Evolutionary conservation across 495 filamentous ascomycete genomes (phyloP), one percentile per base, ranked within the genome.

Genomic region (Podospora appendiculata): DNA sequence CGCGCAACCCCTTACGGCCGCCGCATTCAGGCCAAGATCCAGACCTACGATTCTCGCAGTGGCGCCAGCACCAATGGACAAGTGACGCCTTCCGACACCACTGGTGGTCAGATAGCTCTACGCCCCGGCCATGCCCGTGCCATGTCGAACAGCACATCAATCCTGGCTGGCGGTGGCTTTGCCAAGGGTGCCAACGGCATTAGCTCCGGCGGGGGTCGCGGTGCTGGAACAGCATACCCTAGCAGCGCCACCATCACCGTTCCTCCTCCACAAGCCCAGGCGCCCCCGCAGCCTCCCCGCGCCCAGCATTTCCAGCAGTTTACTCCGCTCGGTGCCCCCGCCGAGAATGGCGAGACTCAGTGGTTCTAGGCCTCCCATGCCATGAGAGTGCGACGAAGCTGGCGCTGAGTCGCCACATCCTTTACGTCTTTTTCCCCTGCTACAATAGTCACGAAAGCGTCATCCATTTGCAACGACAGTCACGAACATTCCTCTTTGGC

Each of bases 1-100:
- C 86, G 90, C 40, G 79, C 85, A 50, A 95, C 89, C 32, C 93
- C 93, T 7, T 91, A 96, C 63, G 93, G 93, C 32, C 90, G 92
- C 53, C 88, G 93, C 47, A 93, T 96, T 56, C 83, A 85, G 56
- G 83, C 83, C 53, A 98, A 96, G 74, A 87, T 98, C 39, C 71
- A 71, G 44, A 60, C 72, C 12, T 64, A 69, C 38, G 74, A 78
- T 40, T 47, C 47, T n/a, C 73, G 71, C 10, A 58, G 48, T 32
- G 58, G 54, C 44, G 48, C 50, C 19, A 61, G 42, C 46, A 53
- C 47, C 35, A 66, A 55, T 34, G 66, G 62, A 16, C 67, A 70
- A 48, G 56, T 55, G 4, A 65, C 65, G 33, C 66, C 72, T 11
- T 38, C 64, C 4, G 73, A 78, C 38, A 35, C 61, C 14, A 64